Conservation (phyloP, 208 protist species). For the Acanthamoeba comandoni region DNA sequence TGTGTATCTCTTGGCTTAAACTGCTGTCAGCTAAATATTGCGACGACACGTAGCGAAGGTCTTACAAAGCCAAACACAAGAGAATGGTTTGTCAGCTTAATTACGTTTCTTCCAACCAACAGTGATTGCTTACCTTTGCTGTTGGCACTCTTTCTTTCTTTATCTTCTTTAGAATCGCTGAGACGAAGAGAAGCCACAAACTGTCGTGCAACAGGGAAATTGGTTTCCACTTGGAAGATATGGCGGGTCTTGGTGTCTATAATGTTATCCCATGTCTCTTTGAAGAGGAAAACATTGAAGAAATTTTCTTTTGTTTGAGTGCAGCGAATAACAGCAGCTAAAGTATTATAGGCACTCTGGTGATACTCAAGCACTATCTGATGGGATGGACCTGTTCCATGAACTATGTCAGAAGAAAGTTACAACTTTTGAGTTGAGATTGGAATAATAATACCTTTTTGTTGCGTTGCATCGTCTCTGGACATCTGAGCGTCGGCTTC, state of each 20-base stretch:
- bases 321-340: slow-evolving; percentile 87
- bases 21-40: slow-evolving; percentile 85
- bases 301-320: slow-evolving; percentile 91
- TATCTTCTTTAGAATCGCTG: neutral
- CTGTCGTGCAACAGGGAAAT: slow-evolving; percentile 82
- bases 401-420: too few species aligned
- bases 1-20: slow-evolving; percentile 80
- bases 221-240: slow-evolving; percentile 86
- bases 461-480: too few species aligned
- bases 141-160: neutral
- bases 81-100: neutral
- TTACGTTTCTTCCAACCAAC: neutral
- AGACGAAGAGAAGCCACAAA: slow-evolving; percentile 50
- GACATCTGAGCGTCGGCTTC: neutral
- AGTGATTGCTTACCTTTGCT: neutral
- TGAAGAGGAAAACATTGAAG: slow-evolving; percentile 90
- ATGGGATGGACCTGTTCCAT: neutral
- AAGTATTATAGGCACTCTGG: slow-evolving; percentile 89
- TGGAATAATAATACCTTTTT: too few species aligned
- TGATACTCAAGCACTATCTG: slow-evolving; percentile 80
- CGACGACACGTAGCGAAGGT: slow-evolving; percentile 83
- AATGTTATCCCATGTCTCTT: slow-evolving; percentile 89
- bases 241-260: slow-evolving; percentile 79
- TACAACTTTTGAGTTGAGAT: too few species aligned
- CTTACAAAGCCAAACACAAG: slow-evolving; percentile 13